A percentile compares a stretch with the other conserved stretches of the same genome.
Conservation (phyloP, 2,329 filamentous ascomycete genomes). For the Metarhizium guizhouense region DNA sequence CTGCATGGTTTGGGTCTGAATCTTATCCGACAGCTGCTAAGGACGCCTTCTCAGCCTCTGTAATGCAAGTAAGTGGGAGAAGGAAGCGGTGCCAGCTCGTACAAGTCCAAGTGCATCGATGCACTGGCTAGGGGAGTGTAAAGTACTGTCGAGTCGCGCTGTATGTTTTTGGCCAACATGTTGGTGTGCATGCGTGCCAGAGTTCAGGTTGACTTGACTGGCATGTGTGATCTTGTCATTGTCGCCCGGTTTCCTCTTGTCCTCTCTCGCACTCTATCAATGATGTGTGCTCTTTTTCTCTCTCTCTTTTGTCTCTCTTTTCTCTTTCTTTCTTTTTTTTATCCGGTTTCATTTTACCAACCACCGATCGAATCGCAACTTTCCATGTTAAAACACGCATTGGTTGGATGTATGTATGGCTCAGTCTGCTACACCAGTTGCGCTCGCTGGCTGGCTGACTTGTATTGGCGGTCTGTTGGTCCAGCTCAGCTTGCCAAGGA, state of each 20-base stretch:
- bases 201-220: no score
- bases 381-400: no score
- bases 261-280: no score
- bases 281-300: no score
- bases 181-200: no score
- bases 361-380: background rate
- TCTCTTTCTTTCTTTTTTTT: background rate
- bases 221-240: no score
- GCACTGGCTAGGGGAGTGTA: background rate
- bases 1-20: background rate
- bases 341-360: no score
- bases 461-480: background rate
- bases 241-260: no score
- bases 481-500: background rate
- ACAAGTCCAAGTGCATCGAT: background rate
- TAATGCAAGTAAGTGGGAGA: background rate
- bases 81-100: background rate
- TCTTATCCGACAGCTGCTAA: background rate
- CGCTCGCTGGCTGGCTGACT: background rate
- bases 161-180: no score
- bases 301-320: no score
- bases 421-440: background rate
- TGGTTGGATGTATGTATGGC: background rate
- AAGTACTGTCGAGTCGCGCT: background rate
- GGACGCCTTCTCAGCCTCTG: background rate